Conservation (phyloP, 306 rosid species). For the Cucumis cinereus region DNA sequence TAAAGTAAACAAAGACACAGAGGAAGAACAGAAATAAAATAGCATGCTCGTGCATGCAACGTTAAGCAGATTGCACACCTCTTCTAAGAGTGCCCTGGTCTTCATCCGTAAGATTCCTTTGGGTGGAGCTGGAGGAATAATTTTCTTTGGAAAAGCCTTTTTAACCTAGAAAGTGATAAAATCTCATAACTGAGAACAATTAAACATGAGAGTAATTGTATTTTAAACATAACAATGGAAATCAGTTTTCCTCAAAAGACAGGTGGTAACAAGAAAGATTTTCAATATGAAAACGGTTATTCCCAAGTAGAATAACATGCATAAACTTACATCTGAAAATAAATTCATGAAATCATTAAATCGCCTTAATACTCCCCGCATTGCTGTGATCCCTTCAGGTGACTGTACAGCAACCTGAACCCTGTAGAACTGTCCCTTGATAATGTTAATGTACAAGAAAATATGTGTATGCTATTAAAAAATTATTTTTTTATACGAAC, state of each 20-base stretch:
- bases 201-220: constrained; percentile 9
- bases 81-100: constrained; percentile 79
- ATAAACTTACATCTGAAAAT: constrained; percentile 62
- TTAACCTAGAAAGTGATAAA: constrained; percentile 44
- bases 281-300: not conserved
- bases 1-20: not conserved
- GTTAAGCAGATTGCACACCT: constrained; percentile 37
- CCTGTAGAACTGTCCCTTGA: constrained; percentile 96
- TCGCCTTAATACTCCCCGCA: constrained; percentile 64
- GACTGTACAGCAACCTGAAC: constrained; percentile 92
- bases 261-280: not conserved
- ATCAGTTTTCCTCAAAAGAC: not conserved
- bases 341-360: constrained; percentile 91
- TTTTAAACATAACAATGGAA: constrained; percentile 5
- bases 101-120: constrained; percentile 84
- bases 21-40: not conserved
- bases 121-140: constrained; percentile 76
- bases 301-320: not conserved
- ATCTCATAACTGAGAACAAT: constrained; percentile 8
- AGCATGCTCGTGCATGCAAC: not conserved
- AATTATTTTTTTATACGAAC: too few species aligned
- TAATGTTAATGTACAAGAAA: constrained; percentile 32
- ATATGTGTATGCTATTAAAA: not conserved
- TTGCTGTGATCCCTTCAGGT: constrained; percentile 34
- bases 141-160: constrained; percentile 72